A percentile compares a stretch with the other conserved stretches of the same genome.
Conservation (phyloP, 1,284 basidiomycete species). For the Sanghuangporus weigelae region DNA sequence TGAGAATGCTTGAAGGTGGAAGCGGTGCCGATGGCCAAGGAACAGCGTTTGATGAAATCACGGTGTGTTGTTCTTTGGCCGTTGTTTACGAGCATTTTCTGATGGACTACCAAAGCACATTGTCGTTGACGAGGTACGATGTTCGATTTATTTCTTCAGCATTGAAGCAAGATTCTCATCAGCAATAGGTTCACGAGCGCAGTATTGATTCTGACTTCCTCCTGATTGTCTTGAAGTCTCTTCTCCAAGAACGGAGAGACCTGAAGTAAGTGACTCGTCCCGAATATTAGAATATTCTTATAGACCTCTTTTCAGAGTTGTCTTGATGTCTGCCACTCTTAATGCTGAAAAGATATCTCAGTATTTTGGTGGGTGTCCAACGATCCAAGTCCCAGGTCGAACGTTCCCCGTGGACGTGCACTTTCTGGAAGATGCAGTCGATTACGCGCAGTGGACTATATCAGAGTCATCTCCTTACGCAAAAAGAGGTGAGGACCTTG, state of each 20-base stretch:
- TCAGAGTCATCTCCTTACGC: conserved; percentile 85
- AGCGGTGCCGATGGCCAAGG: conserved; percentile 60
- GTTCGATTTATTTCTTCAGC: background rate
- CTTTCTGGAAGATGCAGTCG: conserved; percentile 91
- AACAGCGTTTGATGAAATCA: conserved; percentile 90
- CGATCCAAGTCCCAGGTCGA: conserved; percentile 88
- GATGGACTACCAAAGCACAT: conserved; percentile 53
- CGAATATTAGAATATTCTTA: background rate
- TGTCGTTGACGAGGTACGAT: conserved; percentile 80
- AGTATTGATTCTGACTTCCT: conserved; percentile 98
- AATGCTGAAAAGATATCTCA: conserved; percentile 92
- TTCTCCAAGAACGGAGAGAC: conserved; percentile 75
- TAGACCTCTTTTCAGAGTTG: conserved; percentile 49
- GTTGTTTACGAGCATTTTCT: background rate
- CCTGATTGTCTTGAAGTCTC: conserved; percentile 90
- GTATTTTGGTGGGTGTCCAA: conserved; percentile 90
- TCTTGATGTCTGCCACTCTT: conserved; percentile 97
- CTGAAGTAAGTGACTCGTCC: conserved; percentile 56
- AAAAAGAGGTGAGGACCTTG: conserved; percentile 47
- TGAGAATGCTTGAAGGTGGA: conserved; percentile 92
- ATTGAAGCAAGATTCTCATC: background rate
- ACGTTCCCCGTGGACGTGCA: conserved; percentile 91
- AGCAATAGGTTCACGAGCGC: conserved; percentile 73
- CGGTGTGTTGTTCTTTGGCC: conserved; percentile 43
- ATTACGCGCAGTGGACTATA: conserved; percentile 82